A percentile compares a stretch with the other conserved stretches of the same genome.
These are phyloP conservation scores for Euphrasia arctica DNA, from an alignment of 305 asterid species.

Conservation along the genomic window DNA sequence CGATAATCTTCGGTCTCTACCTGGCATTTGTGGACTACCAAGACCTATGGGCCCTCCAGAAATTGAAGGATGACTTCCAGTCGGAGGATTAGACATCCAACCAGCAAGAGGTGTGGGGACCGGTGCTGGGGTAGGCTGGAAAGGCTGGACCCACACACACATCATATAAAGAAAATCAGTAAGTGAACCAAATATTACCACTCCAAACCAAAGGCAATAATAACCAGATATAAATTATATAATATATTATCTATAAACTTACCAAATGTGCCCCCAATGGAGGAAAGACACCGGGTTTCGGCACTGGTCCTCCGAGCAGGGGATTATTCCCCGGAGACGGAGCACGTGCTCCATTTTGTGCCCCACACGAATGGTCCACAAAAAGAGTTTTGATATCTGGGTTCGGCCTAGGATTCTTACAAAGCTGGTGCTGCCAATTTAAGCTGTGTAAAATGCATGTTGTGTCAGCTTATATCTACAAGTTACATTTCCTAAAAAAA, in stretches of 20 bases:
- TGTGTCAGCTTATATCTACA: background rate
- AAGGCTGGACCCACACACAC: constrained; percentile 53
- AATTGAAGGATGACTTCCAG: constrained; percentile 68
- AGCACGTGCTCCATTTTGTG: constrained; percentile 83
- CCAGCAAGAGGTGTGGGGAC: constrained; percentile 81
- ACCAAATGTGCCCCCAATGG: constrained; percentile 88
- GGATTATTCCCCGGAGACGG: constrained; percentile 86
- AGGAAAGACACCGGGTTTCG: constrained; percentile 78
- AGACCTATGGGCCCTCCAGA: constrained; percentile 76
- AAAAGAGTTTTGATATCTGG: constrained; percentile 95
- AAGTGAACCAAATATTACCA: constrained; percentile 20
- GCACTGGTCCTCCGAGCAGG: constrained; percentile 74
- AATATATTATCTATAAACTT: too few species aligned
- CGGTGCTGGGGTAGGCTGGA: constrained; percentile 65
- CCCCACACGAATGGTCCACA: constrained; percentile 90
- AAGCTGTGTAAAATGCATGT: constrained; percentile 51
- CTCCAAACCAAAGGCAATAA: constrained; percentile 13
- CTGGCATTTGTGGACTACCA: constrained; percentile 64
- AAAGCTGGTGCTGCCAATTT: constrained; percentile 98
- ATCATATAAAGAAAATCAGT: constrained; percentile 21
- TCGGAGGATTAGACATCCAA: constrained; percentile 88
- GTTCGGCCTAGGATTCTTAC: constrained; percentile 88
- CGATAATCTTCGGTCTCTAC: constrained; percentile 28
- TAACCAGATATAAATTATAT: too few species aligned
- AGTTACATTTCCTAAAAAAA: too few species aligned